These are phyloP conservation scores for Haplosporangium sp. DNA, from an alignment of 371 early-diverging fungal genomes.

Conservation along the genomic window DNA sequence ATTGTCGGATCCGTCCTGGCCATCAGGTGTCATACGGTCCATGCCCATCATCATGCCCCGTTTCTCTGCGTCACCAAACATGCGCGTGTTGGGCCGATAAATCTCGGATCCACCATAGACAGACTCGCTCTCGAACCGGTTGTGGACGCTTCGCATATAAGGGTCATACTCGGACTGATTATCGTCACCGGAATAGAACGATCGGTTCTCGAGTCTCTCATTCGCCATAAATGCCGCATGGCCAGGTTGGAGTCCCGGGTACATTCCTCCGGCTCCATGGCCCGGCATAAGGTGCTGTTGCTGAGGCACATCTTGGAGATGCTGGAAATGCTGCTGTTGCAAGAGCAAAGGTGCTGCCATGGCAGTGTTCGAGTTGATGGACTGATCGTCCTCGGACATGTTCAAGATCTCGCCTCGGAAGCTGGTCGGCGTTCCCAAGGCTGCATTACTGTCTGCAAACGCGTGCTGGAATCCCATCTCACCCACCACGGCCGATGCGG, in stretches of 20 bases:
- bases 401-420: slow-evolving; percentile 42
- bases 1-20: slow-evolving; percentile 55
- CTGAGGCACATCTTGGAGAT: slow-evolving; percentile 47
- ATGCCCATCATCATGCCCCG: slow-evolving; percentile 44
- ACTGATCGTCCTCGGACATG: slow-evolving; percentile 52
- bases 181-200: slow-evolving; percentile 78
- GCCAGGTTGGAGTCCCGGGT: slow-evolving; percentile 39
- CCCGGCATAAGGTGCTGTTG: slow-evolving; percentile 29
- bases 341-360: slow-evolving; percentile 40
- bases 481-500: slow-evolving; percentile 27
- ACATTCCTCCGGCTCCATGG: slow-evolving; percentile 26
- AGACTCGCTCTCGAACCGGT: slow-evolving; percentile 50
- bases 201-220: slow-evolving; percentile 69
- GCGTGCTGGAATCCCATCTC: slow-evolving; percentile 46
- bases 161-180: slow-evolving; percentile 53
- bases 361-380: slow-evolving; percentile 52
- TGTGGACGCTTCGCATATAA: slow-evolving; percentile 31
- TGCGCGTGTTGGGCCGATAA: slow-evolving; percentile 43
- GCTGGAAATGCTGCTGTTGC: slow-evolving; percentile 48
- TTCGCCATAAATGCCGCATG: slow-evolving; percentile 39
- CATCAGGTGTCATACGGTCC: slow-evolving; percentile 31
- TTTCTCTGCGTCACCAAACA: slow-evolving; percentile 49
- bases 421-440: slow-evolving; percentile 43
- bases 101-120: slow-evolving; percentile 52
- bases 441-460: slow-evolving; percentile 14